Evolutionary conservation across 73 alveolate species (phyloP), one percentile per base, ranked within the genome.

Genomic region (Paramecium caudatum): DNA sequence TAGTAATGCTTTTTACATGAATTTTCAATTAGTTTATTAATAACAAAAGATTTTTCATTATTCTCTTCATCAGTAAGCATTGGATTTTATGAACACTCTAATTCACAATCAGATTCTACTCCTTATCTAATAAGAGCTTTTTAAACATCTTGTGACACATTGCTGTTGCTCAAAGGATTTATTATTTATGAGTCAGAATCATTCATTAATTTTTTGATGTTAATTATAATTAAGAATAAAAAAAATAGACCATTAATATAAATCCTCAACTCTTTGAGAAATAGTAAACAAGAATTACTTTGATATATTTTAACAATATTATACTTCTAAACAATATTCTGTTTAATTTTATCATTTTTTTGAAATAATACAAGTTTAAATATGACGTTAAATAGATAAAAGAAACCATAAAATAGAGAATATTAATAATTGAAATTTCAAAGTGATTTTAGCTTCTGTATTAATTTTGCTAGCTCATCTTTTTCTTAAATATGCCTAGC

Each of bases 11-110:
- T 55, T 5, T 19, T 55, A 55, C 80, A 55, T 55, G 80, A 55
- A 55, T 55, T 55, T 27, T 55, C 23, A 43, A 55, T 55, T 3
- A 23, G 46, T 7, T 55, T 55, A 55, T 27, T 55, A 2, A 23
- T 55, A 27, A 55, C 80, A 19, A 55, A 16, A 23, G 80, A 55
- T 43, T 55, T 23, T 55, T 55, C 80, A 55, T 55, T 55, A 21
- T 55, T 55, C 1, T 55, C 80, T 55, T 55, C 80, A 19, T 55
- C 80, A 27, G 80, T 55, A 10, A 55, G n/a, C 80, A 55, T 55
- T 23, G 80, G 80, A 12, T 55, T 55, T 55, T 55, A 55, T 23
- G 80, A 55, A 55, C 80, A 55, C 30, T 55, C 80, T 19, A 4
- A 55, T 23, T 55, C 80, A 27, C 80, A 55, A 8, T 55, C 80